phyloP scores from a whole-genome alignment of 2,329 filamentous ascomycete species.

The Claviceps sp. region DNA sequence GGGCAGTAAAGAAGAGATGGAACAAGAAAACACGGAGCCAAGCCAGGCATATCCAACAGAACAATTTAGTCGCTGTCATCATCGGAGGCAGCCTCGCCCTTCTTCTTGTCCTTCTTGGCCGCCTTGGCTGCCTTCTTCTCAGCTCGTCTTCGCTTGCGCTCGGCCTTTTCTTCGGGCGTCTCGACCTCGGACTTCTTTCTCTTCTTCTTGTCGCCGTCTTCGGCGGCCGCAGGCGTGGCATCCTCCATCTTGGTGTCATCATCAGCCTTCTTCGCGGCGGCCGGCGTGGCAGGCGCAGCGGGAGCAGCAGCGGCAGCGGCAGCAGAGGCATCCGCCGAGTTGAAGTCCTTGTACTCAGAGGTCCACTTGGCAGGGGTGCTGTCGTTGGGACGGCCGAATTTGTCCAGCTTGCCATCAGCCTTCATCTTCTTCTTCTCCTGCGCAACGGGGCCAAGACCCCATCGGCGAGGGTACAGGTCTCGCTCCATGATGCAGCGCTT shows the following conservation, averaged over 20 bases:
- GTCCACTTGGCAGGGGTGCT: conserved; percentile 90
- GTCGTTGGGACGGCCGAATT: conserved; percentile 88
- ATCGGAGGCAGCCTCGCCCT: conserved; percentile 37
- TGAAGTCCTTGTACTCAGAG: conserved; percentile 82
- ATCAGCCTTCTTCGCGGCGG: conserved; percentile 16
- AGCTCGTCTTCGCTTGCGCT: conserved; percentile 45
- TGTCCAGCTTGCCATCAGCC: conserved; percentile 94
- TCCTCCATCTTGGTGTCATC: conserved; percentile 24
- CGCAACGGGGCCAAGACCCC: conserved; percentile 88
- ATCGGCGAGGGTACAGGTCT: conserved; percentile 89
- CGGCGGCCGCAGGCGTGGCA: conserved; percentile 22
- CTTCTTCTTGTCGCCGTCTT: conserved; percentile 48
- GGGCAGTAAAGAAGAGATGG: not conserved
- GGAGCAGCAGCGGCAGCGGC: conserved; percentile 29
- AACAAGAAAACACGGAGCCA: too few species aligned
- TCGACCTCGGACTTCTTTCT: conserved; percentile 76
- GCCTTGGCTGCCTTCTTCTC: conserved; percentile 47
- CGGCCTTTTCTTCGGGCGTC: conserved; percentile 53
- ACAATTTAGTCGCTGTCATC: conserved; percentile 18
- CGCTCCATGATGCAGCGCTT: conserved; percentile 99
- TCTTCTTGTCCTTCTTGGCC: conserved; percentile 44
- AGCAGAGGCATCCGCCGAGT: conserved; percentile 35
- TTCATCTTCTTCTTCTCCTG: conserved; percentile 99
- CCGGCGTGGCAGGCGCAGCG: conserved; percentile 16
- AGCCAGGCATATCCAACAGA: not conserved